Evolutionary conservation across 257 asterid genomes (phyloP), one percentile per base, ranked within the genome.

Genomic region (Agastache rugosa): DNA sequence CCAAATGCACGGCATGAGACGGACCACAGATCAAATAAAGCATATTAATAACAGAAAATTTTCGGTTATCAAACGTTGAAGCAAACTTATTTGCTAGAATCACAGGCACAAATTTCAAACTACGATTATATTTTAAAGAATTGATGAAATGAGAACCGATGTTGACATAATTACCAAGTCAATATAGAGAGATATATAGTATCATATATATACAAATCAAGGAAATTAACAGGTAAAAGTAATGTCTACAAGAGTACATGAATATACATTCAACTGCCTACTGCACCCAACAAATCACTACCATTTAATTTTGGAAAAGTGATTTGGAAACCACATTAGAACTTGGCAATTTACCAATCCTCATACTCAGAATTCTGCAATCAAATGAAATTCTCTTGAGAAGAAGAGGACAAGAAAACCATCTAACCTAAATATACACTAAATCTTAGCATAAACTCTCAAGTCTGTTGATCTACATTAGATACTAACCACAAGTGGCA

Each of bases 1-100:
- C 45, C 68, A 42, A 77, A 63, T 47, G 61, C 31, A 39, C 39
- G 6, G 17, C 74, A 56, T 67, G 69, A 78, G 42, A 20, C 31
- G 25, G 66, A 63, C 16, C 27, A 53, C 65, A 56, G 17, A 67
- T 60, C 20, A 63, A n/a, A 34, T 14, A 19, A 54, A 56, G 45
- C 16, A 29, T 63, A 63, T 42, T 5, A 45, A 19, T 39, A n/a
- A 39, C 20, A 25, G 8, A 37, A 17, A 53, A 44, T 53, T 47
- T n/a, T 10, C n/a, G 37, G 56, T 35, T 6, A 34, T 29, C 25
- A 66, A 23, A 64, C 8, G 67, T 45, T 15, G 34, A 73, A 73
- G 59, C 16, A 22, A 16, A 64, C 12, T 31, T 16, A 75, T 56
- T 44, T 11, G n/a, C 17, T 17, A 3, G 41, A 41, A 75, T 55